phyloP scores from a whole-genome alignment of 805 yeast genomes.

The Jamesozyma piceae region DNA sequence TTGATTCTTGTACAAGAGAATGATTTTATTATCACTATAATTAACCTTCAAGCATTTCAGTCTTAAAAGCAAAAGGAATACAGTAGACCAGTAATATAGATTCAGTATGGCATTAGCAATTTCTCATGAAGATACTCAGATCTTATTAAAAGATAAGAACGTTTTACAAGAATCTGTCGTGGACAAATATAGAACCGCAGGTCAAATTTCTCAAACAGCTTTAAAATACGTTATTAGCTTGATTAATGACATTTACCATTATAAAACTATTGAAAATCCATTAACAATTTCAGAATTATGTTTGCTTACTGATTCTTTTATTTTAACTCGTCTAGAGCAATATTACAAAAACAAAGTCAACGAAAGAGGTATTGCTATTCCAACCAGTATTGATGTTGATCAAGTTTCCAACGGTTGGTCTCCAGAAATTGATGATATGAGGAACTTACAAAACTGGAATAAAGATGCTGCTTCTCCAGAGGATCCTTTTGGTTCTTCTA shows the following conservation, averaged over 20 bases:
- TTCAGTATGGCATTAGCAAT: slow-evolving; percentile 60
- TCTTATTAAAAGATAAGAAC: slow-evolving; percentile 64
- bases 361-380: slow-evolving; percentile 89
- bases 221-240: slow-evolving; percentile 54
- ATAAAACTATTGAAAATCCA: slow-evolving; percentile 31
- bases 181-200: slow-evolving; percentile 82
- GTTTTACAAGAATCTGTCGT: slow-evolving; percentile 50
- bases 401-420: slow-evolving; percentile 70
- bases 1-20: not conserved
- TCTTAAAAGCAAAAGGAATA: no score
- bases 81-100: not conserved
- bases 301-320: slow-evolving; percentile 68
- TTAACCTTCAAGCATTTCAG: no score
- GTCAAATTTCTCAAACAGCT: slow-evolving; percentile 79
- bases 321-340: slow-evolving; percentile 48
- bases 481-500: slow-evolving; percentile 16
- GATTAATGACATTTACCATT: slow-evolving; percentile 67
- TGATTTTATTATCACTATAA: not conserved
- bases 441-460: slow-evolving; percentile 30
- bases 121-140: slow-evolving; percentile 64
- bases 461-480: slow-evolving; percentile 10
- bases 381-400: slow-evolving; percentile 82
- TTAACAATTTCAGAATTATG: slow-evolving; percentile 64
- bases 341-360: slow-evolving; percentile 54
- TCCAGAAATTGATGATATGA: slow-evolving; percentile 68